Evolutionary conservation across 148 eudicot species (phyloP), one percentile per base, ranked within the genome.

Genomic region (Amaranthus hypochondriacus): DNA sequence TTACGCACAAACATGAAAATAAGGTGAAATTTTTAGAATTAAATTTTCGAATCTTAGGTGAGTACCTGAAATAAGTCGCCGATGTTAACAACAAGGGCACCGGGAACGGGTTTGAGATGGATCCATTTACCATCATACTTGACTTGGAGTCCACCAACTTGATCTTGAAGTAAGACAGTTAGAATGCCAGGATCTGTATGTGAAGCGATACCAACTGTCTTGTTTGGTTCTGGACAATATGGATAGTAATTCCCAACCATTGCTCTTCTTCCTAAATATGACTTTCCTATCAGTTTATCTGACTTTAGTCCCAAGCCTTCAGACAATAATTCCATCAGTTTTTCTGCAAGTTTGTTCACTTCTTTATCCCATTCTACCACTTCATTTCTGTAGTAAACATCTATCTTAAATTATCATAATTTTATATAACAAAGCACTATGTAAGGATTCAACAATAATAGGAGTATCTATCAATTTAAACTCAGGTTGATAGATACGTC

Each of bases 31-130:
- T 28, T 28, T 28, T 28, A 28, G 2, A 28, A 28, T 28, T 28
- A 28, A 28, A 28, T 28, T 28, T 28, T 28, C 39, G 1, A 28
- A 28, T 28, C 39, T 2, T 28, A 44, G 1, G 0, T 48, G 9
- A 0, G 39, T 77, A 80, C 86, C 86, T 85, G 88, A 68, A 85
- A 63, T 43, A 71, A 48, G 75, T 85, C 88, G 9, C 84, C 88
- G n/a, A 83, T 57, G 49, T 85, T 85, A 46, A 85, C 60, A 7
- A 83, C 78, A 54, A 85, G 80, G 14, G 81, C 77, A 6, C 84
- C 84, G 49, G 55, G 82, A 0, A 82, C 18, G 2, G 84, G 86
- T 62, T 80, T 80, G 5, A 85, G 79, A 70, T 77, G 74, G 58
- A 82, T 55, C 88, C 88, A 85, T 6, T 72, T 75, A 0, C 57